Conservation (phyloP, 2,329 filamentous ascomycete genomes). For the Aspergillus novofumigatus region DNA sequence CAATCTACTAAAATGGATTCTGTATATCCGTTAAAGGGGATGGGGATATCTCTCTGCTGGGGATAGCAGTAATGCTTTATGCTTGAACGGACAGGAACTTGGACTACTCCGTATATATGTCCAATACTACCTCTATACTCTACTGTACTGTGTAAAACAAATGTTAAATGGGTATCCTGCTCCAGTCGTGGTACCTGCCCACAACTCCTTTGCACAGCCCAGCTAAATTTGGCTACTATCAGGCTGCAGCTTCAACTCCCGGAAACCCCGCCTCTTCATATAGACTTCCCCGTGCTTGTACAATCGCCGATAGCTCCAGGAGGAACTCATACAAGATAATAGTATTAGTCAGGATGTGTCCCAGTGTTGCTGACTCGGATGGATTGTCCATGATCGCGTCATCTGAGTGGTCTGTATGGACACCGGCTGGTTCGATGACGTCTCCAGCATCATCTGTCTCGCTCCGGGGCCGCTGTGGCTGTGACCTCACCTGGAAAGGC, state of each 20-base stretch:
- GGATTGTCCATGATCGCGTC: constrained; percentile 22
- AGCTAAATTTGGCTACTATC: not conserved
- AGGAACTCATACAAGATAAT: constrained; percentile 77
- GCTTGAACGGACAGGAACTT: not conserved
- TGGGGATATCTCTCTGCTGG: not conserved
- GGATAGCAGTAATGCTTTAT: not conserved
- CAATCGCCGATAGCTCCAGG: constrained; percentile 68
- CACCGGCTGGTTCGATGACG: not conserved
- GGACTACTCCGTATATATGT: not conserved
- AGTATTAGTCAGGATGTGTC: constrained; percentile 74
- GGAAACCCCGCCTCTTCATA: constrained; percentile 70
- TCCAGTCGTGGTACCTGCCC: not conserved
- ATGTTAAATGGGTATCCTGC: not conserved
- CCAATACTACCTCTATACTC: not conserved
- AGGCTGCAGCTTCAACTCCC: constrained; percentile 1
- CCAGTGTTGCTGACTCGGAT: constrained; percentile 59
- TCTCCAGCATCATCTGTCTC: constrained; percentile 1
- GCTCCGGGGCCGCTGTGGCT: not conserved
- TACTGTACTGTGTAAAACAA: not conserved
- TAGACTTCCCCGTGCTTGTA: constrained; percentile 69
- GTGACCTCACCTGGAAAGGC: constrained; percentile 22
- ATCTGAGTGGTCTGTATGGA: constrained; percentile 6
- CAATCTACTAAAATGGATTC: too few relatives aligned
- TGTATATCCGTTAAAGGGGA: not conserved
- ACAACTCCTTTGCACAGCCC: not conserved